These are phyloP conservation scores for Rhodotorula graminis DNA, from an alignment of 768 basidiomycete genomes.

Conservation along the genomic window DNA sequence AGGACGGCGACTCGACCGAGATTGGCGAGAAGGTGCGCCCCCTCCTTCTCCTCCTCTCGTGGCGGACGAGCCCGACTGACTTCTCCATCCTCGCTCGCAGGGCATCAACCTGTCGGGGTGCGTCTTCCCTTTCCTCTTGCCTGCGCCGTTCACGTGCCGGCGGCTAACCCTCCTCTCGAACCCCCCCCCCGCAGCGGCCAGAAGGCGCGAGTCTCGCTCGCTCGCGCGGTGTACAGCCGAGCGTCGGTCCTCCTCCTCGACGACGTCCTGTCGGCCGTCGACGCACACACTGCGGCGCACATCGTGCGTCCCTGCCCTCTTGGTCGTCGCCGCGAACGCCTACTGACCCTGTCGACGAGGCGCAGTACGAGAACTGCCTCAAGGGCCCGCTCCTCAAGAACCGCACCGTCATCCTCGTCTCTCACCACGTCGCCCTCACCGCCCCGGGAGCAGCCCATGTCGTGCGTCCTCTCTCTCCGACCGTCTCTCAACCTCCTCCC, in stretches of 20 bases:
- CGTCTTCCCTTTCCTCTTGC: too few species aligned
- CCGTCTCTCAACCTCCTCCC: constrained; percentile 46
- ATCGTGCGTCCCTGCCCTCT: constrained; percentile 54
- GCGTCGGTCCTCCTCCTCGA: constrained; percentile 71
- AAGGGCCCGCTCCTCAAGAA: constrained; percentile 69
- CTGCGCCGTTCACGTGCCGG: too few species aligned
- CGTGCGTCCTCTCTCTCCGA: constrained; percentile 54
- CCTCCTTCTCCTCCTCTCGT: not conserved
- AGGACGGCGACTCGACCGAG: constrained; percentile 69
- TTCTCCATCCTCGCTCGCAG: too few species aligned
- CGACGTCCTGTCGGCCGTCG: constrained; percentile 62
- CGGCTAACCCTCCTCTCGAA: too few species aligned
- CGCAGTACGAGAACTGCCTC: constrained; percentile 55
- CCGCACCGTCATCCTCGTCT: constrained; percentile 79
- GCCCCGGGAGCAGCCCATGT: constrained; percentile 58
- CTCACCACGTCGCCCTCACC: constrained; percentile 91
- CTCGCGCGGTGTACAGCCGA: constrained; percentile 77
- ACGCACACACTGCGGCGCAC: constrained; percentile 83
- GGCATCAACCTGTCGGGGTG: constrained; percentile 69
- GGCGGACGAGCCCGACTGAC: too few species aligned
- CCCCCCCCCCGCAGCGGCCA: constrained; percentile 54
- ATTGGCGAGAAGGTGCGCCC: constrained; percentile 43
- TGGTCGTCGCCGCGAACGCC: not conserved
- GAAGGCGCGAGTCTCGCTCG: constrained; percentile 75
- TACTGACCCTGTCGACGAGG: constrained; percentile 60